A percentile compares a stretch with the other conserved stretches of the same genome.
These are phyloP conservation scores for Dichomitus squalens DNA, from an alignment of 1,284 basidiomycete species.

Conservation along the genomic window DNA sequence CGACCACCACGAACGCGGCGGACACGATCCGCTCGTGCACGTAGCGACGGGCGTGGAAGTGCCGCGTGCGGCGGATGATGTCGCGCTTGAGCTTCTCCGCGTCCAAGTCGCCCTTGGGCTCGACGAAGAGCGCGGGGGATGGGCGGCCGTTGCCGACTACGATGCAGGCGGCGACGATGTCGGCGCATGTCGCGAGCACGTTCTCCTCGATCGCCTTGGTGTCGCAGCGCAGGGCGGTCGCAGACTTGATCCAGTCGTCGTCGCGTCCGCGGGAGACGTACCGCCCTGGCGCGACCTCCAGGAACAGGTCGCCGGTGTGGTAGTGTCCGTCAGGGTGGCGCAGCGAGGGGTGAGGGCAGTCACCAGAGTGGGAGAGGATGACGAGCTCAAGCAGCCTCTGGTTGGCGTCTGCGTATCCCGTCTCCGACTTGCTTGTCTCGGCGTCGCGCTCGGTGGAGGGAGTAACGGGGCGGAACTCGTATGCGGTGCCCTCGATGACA, in stretches of 20 bases:
- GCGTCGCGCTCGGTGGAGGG: conserved; percentile 20
- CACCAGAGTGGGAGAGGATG: conserved; percentile 62
- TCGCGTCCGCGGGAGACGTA: conserved; percentile 68
- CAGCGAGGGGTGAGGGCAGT: conserved; percentile 63
- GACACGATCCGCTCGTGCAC: conserved; percentile 66
- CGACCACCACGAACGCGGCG: conserved; percentile 56
- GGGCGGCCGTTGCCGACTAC: conserved; percentile 68
- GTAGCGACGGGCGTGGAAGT: conserved; percentile 65
- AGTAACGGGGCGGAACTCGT: conserved; percentile 60
- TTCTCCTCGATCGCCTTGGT: conserved; percentile 78
- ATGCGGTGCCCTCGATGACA: conserved; percentile 55
- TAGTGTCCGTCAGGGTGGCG: conserved; percentile 64
- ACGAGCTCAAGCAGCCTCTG: conserved; percentile 62
- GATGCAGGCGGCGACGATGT: conserved; percentile 60
- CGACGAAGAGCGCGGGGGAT: conserved; percentile 68
- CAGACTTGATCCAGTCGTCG: conserved; percentile 80
- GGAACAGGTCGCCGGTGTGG: conserved; percentile 77
- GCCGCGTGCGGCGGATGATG: conserved; percentile 63
- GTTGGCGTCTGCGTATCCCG: conserved; percentile 50
- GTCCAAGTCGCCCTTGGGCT: conserved; percentile 36
- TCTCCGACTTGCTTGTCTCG: conserved; percentile 37
- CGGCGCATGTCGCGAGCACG: conserved; percentile 53
- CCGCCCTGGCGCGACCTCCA: conserved; percentile 51
- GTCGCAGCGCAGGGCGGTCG: conserved; percentile 72
- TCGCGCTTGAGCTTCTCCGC: conserved; percentile 55